Conservation (phyloP, 176 grass and related monocot genomes). For the Otatea glauca region DNA sequence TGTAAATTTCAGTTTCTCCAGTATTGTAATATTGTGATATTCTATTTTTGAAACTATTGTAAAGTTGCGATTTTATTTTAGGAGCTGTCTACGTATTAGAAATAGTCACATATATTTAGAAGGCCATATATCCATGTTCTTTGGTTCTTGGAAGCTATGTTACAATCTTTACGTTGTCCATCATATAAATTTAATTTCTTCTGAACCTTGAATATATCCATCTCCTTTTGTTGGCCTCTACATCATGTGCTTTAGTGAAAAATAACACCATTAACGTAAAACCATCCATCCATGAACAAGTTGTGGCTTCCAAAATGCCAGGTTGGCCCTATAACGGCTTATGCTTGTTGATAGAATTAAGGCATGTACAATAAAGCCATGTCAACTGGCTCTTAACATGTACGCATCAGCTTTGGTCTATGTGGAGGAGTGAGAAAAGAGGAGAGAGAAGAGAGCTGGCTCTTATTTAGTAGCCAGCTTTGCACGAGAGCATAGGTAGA, state of each 20-base stretch:
- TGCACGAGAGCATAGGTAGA: too few species aligned
- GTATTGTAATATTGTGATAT: slow-evolving; percentile 28
- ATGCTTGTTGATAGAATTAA: not conserved
- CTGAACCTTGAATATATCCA: not conserved
- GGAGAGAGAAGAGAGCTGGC: too few species aligned
- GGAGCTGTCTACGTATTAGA: not conserved
- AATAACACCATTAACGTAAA: not conserved
- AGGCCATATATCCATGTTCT: not conserved
- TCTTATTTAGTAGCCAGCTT: too few species aligned
- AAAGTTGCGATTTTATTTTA: slow-evolving; percentile 23
- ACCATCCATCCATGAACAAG: not conserved
- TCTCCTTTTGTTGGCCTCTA: not conserved
- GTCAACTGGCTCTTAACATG: too few species aligned
- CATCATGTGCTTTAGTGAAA: not conserved
- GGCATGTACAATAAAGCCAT: too few species aligned
- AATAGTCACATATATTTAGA: not conserved
- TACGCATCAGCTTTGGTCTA: too few species aligned
- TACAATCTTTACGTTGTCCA: not conserved
- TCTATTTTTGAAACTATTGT: not conserved
- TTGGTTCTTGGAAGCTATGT: not conserved
- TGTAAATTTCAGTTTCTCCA: slow-evolving; percentile 32
- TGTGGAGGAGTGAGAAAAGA: too few species aligned
- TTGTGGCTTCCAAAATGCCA: not conserved
- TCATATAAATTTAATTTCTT: not conserved
- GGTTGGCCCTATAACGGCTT: not conserved